These are phyloP conservation scores for Tylopilus orsonianus DNA, from an alignment of 1,284 basidiomycete species.

Conservation along the genomic window DNA sequence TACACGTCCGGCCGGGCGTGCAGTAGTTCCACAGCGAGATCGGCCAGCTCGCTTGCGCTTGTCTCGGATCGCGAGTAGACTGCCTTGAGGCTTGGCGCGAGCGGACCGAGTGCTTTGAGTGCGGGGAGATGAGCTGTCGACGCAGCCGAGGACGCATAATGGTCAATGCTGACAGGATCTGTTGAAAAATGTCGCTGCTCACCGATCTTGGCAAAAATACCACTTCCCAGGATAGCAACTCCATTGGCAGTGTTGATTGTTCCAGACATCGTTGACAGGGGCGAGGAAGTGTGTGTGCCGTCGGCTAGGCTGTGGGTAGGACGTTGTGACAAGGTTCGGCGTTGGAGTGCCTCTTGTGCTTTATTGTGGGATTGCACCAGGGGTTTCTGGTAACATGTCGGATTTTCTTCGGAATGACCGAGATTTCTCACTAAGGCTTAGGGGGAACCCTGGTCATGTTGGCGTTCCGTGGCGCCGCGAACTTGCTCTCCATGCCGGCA, in stretches of 20 bases:
- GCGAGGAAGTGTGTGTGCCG: background rate
- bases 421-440: no score
- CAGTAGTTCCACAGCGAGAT: conserved; percentile 42
- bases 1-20: conserved; percentile 49
- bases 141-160: conserved; percentile 12
- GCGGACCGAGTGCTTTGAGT: conserved; percentile 48
- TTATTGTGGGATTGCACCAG: background rate
- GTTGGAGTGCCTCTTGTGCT: background rate
- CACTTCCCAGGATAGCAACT: conserved; percentile 70
- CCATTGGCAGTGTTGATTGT: conserved; percentile 31
- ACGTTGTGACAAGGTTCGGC: background rate
- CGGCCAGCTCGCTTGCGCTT: conserved; percentile 55
- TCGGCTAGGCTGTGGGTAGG: no score
- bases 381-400: conserved; percentile 6
- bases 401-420: background rate
- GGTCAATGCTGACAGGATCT: conserved; percentile 35
- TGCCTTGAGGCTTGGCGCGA: conserved; percentile 54
- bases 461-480: no score
- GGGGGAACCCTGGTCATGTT: no score
- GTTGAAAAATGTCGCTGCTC: conserved; percentile 19
- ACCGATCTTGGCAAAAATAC: conserved; percentile 75
- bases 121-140: conserved; percentile 71
- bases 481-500: no score
- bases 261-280: conserved; percentile 24
- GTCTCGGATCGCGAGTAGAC: conserved; percentile 78